Conservation (phyloP, 352 stramenopile genomes). For the Phytopythium boreale region DNA sequence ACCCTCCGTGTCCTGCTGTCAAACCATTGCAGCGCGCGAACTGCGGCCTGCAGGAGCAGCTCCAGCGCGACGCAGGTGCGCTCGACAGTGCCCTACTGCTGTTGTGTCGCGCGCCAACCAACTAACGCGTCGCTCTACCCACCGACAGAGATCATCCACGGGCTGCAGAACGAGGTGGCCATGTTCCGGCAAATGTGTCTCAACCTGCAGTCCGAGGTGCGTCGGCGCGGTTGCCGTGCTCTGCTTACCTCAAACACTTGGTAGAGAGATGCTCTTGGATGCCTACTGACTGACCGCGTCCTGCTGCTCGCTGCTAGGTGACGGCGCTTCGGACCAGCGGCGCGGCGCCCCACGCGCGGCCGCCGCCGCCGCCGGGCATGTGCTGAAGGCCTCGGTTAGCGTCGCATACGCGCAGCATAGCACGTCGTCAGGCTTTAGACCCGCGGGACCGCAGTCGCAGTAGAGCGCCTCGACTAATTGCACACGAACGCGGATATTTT, state of each 20-base stretch:
- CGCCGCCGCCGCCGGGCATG: constrained; percentile 52
- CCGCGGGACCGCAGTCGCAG: neutral
- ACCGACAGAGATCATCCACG: constrained; percentile 51
- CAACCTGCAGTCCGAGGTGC: constrained; percentile 73
- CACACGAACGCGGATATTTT: no score
- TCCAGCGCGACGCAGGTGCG: constrained; percentile 56
- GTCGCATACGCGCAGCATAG: no score
- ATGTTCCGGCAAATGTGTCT: constrained; percentile 85
- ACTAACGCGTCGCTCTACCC: constrained; percentile 16
- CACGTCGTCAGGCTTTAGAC: no score
- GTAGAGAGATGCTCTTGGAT: no score
- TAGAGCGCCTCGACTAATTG: no score
- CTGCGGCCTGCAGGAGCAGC: constrained; percentile 59
- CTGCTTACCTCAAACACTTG: no score
- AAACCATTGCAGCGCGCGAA: constrained; percentile 51
- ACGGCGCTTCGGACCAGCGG: constrained; percentile 30
- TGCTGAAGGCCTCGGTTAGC: constrained; percentile 15
- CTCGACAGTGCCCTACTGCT: constrained; percentile 1
- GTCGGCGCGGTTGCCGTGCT: constrained; percentile 1
- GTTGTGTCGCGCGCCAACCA: no score
- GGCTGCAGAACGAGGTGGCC: constrained; percentile 73
- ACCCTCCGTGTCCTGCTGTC: neutral
- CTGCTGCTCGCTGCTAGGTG: constrained; percentile 28
- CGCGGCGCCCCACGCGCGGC: constrained; percentile 20
- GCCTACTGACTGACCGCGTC: neutral